Conservation (phyloP, 1,139 yeast genomes). For the Pneumocystis murina region DNA sequence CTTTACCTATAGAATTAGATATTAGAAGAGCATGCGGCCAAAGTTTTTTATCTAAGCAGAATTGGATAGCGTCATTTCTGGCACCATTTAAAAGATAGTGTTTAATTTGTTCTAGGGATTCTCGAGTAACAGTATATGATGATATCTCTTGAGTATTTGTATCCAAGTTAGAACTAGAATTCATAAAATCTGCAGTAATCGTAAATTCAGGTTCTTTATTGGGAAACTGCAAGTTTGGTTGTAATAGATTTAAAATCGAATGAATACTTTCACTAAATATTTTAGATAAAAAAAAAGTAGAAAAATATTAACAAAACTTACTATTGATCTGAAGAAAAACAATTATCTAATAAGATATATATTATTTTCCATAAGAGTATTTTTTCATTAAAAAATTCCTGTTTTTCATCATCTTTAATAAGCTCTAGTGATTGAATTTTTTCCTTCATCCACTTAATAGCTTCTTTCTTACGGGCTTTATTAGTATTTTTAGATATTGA, state of each 20-base stretch:
- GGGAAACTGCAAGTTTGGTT: slow-evolving; percentile 5
- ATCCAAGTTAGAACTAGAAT: slow-evolving; percentile 3
- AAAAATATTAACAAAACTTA: background rate
- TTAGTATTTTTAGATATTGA: background rate
- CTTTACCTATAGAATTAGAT: slow-evolving; percentile 50
- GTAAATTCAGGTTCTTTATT: slow-evolving; percentile 16
- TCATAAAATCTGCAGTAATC: slow-evolving; percentile 19
- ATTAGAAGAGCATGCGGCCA: slow-evolving; percentile 68
- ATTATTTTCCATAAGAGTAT: slow-evolving; percentile 23
- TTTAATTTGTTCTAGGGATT: slow-evolving; percentile 7
- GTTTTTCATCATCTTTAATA: slow-evolving; percentile 11
- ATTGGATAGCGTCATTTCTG: slow-evolving; percentile 48
- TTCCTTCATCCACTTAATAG: slow-evolving; percentile 45
- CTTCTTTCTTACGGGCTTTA: slow-evolving; percentile 5
- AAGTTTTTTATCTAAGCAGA: slow-evolving; percentile 48
- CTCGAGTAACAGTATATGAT: background rate
- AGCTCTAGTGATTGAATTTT: slow-evolving; percentile 19
- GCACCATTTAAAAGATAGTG: slow-evolving; percentile 38
- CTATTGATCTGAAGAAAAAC: slow-evolving; percentile 9
- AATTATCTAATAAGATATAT: slow-evolving; percentile 19
- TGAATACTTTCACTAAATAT: slow-evolving; percentile 6
- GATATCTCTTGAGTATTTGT: slow-evolving; percentile 2
- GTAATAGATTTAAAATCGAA: slow-evolving; percentile 18
- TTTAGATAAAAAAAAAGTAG: slow-evolving; percentile 10
- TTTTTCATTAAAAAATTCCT: slow-evolving; percentile 16